Percentiles rank a stretch among this genome's conserved stretches.
Conservation (phyloP, 225 moss, liverwort and hornwort genomes). For the Bryoerythrophyllum caledonicum region DNA sequence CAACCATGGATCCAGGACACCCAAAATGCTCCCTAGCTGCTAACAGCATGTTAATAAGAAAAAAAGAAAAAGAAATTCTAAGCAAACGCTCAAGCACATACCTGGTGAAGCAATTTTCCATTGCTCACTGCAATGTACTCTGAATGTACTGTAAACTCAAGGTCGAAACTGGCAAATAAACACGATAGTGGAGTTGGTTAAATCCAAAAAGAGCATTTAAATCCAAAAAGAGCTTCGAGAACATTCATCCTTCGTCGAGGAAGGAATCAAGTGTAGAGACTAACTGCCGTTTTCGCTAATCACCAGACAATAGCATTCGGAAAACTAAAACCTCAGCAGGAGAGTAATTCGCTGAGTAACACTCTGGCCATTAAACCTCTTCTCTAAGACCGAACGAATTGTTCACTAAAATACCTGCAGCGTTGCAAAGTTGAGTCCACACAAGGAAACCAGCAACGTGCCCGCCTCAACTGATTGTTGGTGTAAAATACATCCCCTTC, state of each 20-base stretch:
- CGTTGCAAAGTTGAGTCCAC: constrained; percentile 85
- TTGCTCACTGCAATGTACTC: constrained; percentile 93
- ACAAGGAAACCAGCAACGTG: constrained; percentile 99
- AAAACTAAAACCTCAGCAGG: constrained; percentile 12
- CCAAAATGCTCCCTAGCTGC: not conserved
- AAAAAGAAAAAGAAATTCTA: not conserved
- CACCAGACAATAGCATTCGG: constrained; percentile 4
- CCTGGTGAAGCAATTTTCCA: constrained; percentile 94
- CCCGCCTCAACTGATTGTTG: constrained; percentile 86
- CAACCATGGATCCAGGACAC: not conserved
- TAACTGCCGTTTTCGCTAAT: not conserved
- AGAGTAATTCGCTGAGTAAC: not conserved
- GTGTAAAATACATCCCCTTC: constrained; percentile 68
- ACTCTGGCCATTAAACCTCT: constrained; percentile 6
- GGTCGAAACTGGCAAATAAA: constrained; percentile 71
- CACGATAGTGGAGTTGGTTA: constrained; percentile 6
- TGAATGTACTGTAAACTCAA: constrained; percentile 89
- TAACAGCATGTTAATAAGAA: constrained; percentile 5
- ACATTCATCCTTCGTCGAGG: not conserved
- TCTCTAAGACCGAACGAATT: not conserved
- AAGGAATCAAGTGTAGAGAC: not conserved
- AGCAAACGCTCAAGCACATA: constrained; percentile 26
- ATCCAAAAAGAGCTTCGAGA: not conserved
- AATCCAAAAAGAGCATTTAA: not conserved
- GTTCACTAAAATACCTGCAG: constrained; percentile 64